These are phyloP conservation scores for Castanopsis chinensis DNA, from an alignment of 306 rosid genomes.

Conservation along the genomic window DNA sequence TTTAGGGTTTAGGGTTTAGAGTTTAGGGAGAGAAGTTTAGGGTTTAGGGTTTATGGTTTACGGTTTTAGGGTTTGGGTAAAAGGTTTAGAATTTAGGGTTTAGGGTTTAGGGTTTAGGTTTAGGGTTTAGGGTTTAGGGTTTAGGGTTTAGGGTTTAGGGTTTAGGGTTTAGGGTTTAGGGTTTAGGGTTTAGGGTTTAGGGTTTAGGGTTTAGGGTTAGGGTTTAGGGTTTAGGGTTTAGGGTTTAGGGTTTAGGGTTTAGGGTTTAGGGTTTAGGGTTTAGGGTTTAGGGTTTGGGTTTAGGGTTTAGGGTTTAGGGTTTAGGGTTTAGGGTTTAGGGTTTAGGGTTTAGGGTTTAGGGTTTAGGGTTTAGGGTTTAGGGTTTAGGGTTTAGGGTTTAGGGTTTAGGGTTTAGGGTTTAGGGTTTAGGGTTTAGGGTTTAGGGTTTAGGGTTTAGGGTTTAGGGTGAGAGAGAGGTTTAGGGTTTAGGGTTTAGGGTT, in stretches of 20 bases:
- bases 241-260: not conserved
- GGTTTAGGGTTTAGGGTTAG: slow-evolving; percentile 4
- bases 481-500: slow-evolving; percentile 21
- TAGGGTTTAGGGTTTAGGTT: slow-evolving; percentile 29
- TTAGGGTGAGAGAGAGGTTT: slow-evolving; percentile 5
- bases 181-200: slow-evolving; percentile 8
- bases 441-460: slow-evolving; percentile 4
- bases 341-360: too few species aligned
- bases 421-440: not conserved
- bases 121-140: slow-evolving; percentile 30
- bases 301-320: slow-evolving; percentile 15
- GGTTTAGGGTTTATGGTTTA: slow-evolving; percentile 30
- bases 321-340: slow-evolving; percentile 15
- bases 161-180: slow-evolving; percentile 26
- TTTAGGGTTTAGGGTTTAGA: slow-evolving; percentile 21
- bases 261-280: slow-evolving; percentile 13
- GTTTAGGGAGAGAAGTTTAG: slow-evolving; percentile 29
- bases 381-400: slow-evolving; percentile 9
- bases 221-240: not conserved
- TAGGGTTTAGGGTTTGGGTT: slow-evolving; percentile 12
- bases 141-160: slow-evolving; percentile 24
- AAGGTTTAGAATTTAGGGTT: slow-evolving; percentile 10
- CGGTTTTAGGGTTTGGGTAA: slow-evolving; percentile 15
- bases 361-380: too few species aligned
- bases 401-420: slow-evolving; percentile 21